A percentile compares a stretch with the other conserved stretches of the same genome.
These are phyloP conservation scores for Paramarasmius palmivorus DNA, from an alignment of 1,284 basidiomycete species.

Conservation along the genomic window DNA sequence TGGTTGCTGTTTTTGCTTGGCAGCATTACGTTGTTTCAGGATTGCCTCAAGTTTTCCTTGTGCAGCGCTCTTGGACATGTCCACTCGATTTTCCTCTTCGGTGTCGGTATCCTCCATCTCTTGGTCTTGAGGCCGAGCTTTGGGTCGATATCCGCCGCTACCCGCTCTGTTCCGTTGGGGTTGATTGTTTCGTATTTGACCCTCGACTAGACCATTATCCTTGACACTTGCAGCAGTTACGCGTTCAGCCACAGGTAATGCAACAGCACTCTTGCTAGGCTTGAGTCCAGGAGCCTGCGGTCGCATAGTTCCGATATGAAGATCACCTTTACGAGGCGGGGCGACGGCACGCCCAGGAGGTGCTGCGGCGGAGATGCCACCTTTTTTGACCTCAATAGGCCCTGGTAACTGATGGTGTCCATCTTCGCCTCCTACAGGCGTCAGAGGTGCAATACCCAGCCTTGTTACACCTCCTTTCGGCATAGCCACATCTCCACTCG, in stretches of 20 bases:
- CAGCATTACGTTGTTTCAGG: slow-evolving; percentile 38
- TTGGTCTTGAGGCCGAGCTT: slow-evolving; percentile 63
- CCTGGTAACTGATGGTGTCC: not conserved
- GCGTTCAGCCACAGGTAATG: slow-evolving; percentile 62
- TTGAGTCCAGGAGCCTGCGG: slow-evolving; percentile 30
- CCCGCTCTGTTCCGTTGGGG: slow-evolving; percentile 27
- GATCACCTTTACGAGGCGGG: not conserved
- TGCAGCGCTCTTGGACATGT: slow-evolving; percentile 61
- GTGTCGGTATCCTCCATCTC: slow-evolving; percentile 73
- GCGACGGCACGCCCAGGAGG: not conserved
- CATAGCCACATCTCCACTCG: slow-evolving; percentile 48
- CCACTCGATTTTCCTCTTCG: slow-evolving; percentile 51
- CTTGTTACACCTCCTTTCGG: slow-evolving; percentile 19
- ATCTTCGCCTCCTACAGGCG: slow-evolving; percentile 3
- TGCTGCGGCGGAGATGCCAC: slow-evolving; percentile 1
- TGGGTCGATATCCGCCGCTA: slow-evolving; percentile 49
- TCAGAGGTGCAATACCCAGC: slow-evolving; percentile 12
- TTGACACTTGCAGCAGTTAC: slow-evolving; percentile 28
- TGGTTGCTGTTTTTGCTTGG: slow-evolving; percentile 10
- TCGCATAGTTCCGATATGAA: not conserved
- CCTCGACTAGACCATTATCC: slow-evolving; percentile 19
- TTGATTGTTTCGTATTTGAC: slow-evolving; percentile 9
- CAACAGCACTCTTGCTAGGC: slow-evolving; percentile 65
- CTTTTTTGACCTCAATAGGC: not conserved
- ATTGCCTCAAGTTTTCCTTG: slow-evolving; percentile 61